These are phyloP conservation scores for Cryphonectria japonica DNA, from an alignment of 2,329 filamentous ascomycete species.

Conservation along the genomic window DNA sequence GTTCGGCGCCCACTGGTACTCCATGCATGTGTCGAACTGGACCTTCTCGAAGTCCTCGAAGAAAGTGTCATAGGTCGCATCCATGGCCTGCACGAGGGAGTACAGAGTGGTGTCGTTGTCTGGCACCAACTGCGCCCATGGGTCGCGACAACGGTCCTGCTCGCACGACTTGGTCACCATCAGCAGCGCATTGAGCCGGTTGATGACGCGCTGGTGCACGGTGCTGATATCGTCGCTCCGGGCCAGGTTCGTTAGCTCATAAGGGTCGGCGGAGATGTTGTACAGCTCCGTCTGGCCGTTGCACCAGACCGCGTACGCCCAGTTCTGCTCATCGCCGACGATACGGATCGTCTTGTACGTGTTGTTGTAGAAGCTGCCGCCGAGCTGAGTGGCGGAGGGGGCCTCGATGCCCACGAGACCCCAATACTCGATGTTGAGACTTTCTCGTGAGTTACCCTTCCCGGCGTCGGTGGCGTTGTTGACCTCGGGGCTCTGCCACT, in stretches of 20 bases:
- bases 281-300: constrained; percentile 39
- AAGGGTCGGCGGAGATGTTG: constrained; percentile 36
- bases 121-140: constrained; percentile 62
- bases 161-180: constrained; percentile 66
- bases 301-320: constrained; percentile 38
- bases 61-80: constrained; percentile 30
- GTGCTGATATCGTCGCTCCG: constrained; percentile 36
- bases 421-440: constrained; percentile 38
- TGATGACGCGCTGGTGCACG: constrained; percentile 44
- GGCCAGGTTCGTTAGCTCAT: constrained; percentile 35
- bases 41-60: constrained; percentile 31
- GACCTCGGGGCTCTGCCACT: constrained; percentile 35
- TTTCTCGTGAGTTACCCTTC: constrained; percentile 32
- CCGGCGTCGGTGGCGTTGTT: constrained; percentile 16
- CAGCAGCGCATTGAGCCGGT: constrained; percentile 61
- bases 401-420: constrained; percentile 34
- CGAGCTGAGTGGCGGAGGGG: constrained; percentile 41
- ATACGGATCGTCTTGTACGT: constrained; percentile 38
- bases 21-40: constrained; percentile 31
- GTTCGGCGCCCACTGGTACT: constrained; percentile 30
- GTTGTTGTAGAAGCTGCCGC: constrained; percentile 34
- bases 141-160: constrained; percentile 54
- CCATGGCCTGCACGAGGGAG: constrained; percentile 32
- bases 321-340: constrained; percentile 33
- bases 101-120: constrained; percentile 30